phyloP scores from a whole-genome alignment of 352 stramenopile species.

The Pythium plurisporium region DNA sequence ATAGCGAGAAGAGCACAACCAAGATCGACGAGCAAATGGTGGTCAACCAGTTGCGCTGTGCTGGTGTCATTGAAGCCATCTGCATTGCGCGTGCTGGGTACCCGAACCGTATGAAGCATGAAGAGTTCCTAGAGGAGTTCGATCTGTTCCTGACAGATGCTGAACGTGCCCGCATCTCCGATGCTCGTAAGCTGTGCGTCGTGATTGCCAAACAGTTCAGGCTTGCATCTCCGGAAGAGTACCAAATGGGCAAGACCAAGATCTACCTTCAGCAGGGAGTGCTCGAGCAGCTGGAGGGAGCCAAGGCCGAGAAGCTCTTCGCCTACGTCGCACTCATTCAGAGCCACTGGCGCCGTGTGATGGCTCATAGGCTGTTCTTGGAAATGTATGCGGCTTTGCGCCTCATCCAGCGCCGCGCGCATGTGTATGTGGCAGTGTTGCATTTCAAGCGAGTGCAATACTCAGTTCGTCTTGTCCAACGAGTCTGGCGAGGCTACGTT shows the following conservation, averaged over 20 bases:
- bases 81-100: conserved; percentile 98
- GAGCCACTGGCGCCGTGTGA: conserved; percentile 51
- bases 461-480: conserved; percentile 34
- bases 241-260: conserved; percentile 79
- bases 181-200: conserved; percentile 38
- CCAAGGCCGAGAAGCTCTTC: conserved; percentile 64
- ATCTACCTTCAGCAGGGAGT: conserved; percentile 86
- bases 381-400: conserved; percentile 33
- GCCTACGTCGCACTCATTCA: conserved; percentile 59
- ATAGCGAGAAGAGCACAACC: conserved; percentile 92
- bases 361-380: conserved; percentile 29
- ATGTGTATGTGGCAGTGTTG: conserved; percentile 38
- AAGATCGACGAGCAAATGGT: conserved; percentile 92
- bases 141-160: conserved; percentile 55
- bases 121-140: conserved; percentile 82
- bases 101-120: conserved; percentile 94
- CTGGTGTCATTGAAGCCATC: conserved; percentile 99
- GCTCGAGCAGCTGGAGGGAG: conserved; percentile 61
- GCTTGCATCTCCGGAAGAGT: conserved; percentile 58
- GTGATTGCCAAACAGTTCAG: conserved; percentile 59
- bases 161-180: conserved; percentile 24
- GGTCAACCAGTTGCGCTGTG: conserved; percentile 96
- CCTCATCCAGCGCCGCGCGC: conserved; percentile 42
- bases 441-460: conserved; percentile 29
- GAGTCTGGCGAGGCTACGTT: conserved; percentile 36